Percentiles rank a stretch among this genome's conserved stretches.
Evolutionary conservation across 176 grass and related monocot species (phyloP).

Genomic region (Sorghum bicolor): Sorghum_bicolor_NCBIv3 NC_012872.2:62030501-62031000

Average conservation of each 20-base stretch:
- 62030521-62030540: neutral
- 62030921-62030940: neutral
- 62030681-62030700: neutral
- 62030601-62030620: no score
- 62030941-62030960: neutral
- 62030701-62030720: neutral
- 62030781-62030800: neutral
- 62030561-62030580: no score
- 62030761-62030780: neutral
- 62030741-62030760: neutral
- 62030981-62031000: neutral
- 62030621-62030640: no score
- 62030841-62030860: neutral
- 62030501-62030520: neutral
- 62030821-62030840: neutral
- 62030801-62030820: neutral
- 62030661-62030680: no score
- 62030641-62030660: no score
- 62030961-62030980: neutral
- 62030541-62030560: no score
- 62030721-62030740: neutral
- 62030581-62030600: no score
- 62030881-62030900: neutral
- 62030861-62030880: neutral
- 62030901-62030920: neutral